phyloP scores from a whole-genome alignment of 148 eudicot species.

The Rhododendron henanense region DNA sequence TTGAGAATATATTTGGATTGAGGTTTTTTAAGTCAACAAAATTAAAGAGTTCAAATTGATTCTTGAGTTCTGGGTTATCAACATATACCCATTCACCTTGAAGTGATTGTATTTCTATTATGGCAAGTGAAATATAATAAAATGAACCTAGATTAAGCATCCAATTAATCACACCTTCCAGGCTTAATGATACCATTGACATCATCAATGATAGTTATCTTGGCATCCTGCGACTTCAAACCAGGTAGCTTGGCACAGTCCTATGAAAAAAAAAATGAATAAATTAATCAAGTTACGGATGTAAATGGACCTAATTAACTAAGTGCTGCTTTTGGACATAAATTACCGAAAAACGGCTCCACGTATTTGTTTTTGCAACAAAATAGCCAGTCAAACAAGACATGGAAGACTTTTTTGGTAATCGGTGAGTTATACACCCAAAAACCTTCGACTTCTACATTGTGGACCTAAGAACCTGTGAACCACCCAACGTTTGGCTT shows the following conservation, averaged over 20 bases:
- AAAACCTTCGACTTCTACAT: neutral
- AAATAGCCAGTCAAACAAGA: neutral
- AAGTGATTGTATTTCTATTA: neutral
- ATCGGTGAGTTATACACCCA: neutral
- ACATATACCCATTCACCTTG: neutral
- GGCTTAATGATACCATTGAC: conserved; percentile 70
- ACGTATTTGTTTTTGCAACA: neutral
- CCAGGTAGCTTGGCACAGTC: conserved; percentile 23
- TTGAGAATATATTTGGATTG: neutral
- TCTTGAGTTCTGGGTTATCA: neutral
- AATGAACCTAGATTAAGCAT: neutral
- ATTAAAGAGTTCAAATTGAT: neutral
- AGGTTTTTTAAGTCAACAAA: neutral
- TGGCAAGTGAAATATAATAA: neutral
- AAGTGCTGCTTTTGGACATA: neutral
- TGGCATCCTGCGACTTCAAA: conserved; percentile 2
- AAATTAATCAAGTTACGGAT: neutral
- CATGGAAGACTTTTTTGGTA: neutral
- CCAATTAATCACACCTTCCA: conserved; percentile 48
- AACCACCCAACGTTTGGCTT: neutral
- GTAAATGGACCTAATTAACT: neutral
- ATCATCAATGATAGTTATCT: conserved; percentile 45
- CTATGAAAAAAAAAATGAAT: conserved; percentile 22
- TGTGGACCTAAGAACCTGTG: neutral
- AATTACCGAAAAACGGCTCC: neutral